phyloP scores from a whole-genome alignment of 2,329 filamentous ascomycete species.

The Diaporthe citrichinensis region DNA sequence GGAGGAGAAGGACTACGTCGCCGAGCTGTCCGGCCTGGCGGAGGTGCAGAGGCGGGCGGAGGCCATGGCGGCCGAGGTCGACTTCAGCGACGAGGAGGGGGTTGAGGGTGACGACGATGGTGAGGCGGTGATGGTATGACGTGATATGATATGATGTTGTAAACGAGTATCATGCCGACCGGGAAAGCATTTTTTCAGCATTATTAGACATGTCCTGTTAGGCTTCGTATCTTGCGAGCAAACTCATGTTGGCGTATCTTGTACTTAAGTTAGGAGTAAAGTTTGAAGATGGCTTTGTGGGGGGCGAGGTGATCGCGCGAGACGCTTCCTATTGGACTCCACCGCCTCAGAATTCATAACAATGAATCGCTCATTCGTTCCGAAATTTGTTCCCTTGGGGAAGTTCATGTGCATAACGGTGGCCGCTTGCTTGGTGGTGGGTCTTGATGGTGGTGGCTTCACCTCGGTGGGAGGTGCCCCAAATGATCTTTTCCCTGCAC shows the following conservation, averaged over 20 bases:
- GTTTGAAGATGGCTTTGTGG: too few relatives aligned
- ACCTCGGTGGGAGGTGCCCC: too few relatives aligned
- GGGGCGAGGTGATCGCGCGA: too few relatives aligned
- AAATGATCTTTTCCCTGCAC: too few relatives aligned
- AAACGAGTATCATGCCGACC: constrained; percentile 1
- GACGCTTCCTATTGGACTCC: too few relatives aligned
- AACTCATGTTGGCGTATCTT: not conserved
- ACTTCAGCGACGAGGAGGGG: constrained; percentile 74
- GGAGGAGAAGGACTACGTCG: constrained; percentile 82
- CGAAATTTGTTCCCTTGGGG: too few relatives aligned
- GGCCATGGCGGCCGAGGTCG: constrained; percentile 65
- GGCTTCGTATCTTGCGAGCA: not conserved
- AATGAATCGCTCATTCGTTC: too few relatives aligned
- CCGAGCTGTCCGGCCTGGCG: constrained; percentile 80
- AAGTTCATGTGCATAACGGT: too few relatives aligned
- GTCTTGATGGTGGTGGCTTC: too few relatives aligned
- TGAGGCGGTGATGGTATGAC: constrained; percentile 66
- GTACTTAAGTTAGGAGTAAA: too few relatives aligned
- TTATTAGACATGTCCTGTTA: not conserved
- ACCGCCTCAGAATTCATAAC: too few relatives aligned
- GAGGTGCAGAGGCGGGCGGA: constrained; percentile 77
- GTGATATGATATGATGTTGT: constrained; percentile 46
- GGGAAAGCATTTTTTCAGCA: not conserved
- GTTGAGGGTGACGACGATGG: constrained; percentile 62
- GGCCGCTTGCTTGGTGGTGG: too few relatives aligned